phyloP scores from a whole-genome alignment of 2,329 filamentous ascomycete species.

The Aspergillus fijiensis region DNA sequence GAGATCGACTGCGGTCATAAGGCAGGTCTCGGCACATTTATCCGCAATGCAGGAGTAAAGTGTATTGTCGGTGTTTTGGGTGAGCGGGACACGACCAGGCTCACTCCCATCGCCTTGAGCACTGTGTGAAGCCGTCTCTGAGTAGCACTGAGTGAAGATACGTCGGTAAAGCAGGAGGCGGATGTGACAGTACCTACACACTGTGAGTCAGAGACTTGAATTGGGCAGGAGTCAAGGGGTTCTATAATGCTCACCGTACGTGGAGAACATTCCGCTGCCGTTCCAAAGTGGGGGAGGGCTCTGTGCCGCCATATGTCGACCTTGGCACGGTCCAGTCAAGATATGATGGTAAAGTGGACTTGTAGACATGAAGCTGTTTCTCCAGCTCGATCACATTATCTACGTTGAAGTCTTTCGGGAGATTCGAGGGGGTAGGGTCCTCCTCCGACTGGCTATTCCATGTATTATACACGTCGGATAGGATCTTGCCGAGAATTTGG shows the following conservation, averaged over 20 bases:
- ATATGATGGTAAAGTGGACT: slow-evolving; percentile 23
- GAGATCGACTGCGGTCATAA: slow-evolving; percentile 32
- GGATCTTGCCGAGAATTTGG: slow-evolving; percentile 34
- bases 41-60: slow-evolving; percentile 28
- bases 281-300: neutral
- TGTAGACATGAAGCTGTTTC: slow-evolving; percentile 24
- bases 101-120: neutral
- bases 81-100: neutral
- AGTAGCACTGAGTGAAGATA: slow-evolving; percentile 36
- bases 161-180: slow-evolving; percentile 36
- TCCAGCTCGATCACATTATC: slow-evolving; percentile 32
- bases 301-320: neutral
- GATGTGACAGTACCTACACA: slow-evolving; percentile 33
- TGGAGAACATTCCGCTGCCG: slow-evolving; percentile 33
- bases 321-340: slow-evolving; percentile 25
- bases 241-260: slow-evolving; percentile 21
- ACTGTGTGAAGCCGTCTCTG: slow-evolving; percentile 16
- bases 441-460: slow-evolving; percentile 25
- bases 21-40: slow-evolving; percentile 34
- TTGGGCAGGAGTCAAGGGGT: neutral
- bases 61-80: slow-evolving; percentile 8
- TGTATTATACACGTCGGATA: slow-evolving; percentile 36
- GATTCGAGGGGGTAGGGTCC: neutral
- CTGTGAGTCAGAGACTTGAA: neutral
- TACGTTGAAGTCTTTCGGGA: slow-evolving; percentile 6